Evolutionary conservation across 1,139 yeast species (phyloP).

Genomic region (Kluyveromyces marxianus): DNA sequence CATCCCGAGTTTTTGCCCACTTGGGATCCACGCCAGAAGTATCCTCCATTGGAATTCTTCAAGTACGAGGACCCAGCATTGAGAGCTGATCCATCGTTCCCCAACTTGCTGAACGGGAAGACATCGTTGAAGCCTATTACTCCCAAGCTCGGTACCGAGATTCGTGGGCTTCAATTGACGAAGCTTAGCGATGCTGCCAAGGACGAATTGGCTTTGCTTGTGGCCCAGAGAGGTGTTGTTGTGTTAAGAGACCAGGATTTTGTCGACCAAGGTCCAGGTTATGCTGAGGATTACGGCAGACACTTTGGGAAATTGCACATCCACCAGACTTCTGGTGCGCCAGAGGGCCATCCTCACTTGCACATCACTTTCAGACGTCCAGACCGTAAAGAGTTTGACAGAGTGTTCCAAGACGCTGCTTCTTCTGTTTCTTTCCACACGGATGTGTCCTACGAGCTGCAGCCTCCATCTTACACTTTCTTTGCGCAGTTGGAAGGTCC

Average conservation of each 20-base stretch:
- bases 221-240: constrained; percentile 47
- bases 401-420: constrained; percentile 33
- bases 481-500: constrained; percentile 57
- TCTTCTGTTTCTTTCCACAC: constrained; percentile 51
- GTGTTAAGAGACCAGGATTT: constrained; percentile 48
- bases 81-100: constrained; percentile 26
- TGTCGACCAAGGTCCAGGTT: constrained; percentile 48
- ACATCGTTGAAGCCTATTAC: constrained; percentile 11
- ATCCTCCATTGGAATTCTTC: constrained; percentile 32
- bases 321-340: constrained; percentile 71
- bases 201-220: constrained; percentile 45
- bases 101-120: constrained; percentile 11
- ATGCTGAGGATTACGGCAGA: constrained; percentile 46
- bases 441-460: constrained; percentile 63
- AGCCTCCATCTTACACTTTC: constrained; percentile 62
- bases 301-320: constrained; percentile 64
- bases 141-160: constrained; percentile 41
- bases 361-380: constrained; percentile 55
- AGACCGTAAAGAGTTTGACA: constrained; percentile 32
- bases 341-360: constrained; percentile 49
- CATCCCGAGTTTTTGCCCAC: constrained; percentile 39
- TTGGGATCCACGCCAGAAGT: constrained; percentile 31
- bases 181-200: constrained; percentile 44
- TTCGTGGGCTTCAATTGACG: constrained; percentile 45
- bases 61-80: constrained; percentile 18